Percentiles rank a stretch among this genome's conserved stretches.
phyloP scores from a whole-genome alignment of 1,284 basidiomycete genomes.

The Rhodotorula sp. region DNA sequence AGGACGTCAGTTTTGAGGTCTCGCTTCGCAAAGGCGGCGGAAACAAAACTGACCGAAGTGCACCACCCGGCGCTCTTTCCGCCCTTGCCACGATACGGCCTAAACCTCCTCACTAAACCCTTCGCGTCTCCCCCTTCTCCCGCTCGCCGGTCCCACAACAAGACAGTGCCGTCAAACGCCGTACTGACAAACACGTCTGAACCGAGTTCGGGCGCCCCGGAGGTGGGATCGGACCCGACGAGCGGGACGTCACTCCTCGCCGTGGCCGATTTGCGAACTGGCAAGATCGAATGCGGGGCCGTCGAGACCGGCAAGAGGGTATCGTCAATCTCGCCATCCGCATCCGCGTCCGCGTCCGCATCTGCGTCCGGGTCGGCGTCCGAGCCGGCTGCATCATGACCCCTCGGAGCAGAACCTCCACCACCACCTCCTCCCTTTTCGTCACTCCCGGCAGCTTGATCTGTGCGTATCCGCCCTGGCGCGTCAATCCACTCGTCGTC shows the following conservation, averaged over 20 bases:
- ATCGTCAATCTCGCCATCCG: conserved; percentile 21
- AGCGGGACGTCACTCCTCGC: conserved; percentile 11
- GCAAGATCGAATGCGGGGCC: conserved; percentile 18
- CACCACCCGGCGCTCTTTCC: conserved; percentile 67
- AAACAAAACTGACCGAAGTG: conserved; percentile 62
- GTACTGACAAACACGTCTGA: conserved; percentile 83
- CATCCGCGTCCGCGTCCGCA: conserved; percentile 35
- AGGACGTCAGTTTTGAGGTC: not conserved
- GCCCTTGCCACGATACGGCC: conserved; percentile 2
- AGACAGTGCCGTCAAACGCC: conserved; percentile 86
- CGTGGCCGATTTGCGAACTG: conserved; percentile 4
- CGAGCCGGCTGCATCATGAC: conserved; percentile 53
- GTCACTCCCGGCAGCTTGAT: conserved; percentile 15
- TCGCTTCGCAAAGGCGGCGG: too few species aligned
- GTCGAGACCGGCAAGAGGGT: conserved; percentile 4
- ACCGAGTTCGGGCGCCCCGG: conserved; percentile 59
- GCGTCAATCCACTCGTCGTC: conserved; percentile 42
- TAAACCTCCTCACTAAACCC: conserved; percentile 50
- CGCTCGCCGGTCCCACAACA: conserved; percentile 83
- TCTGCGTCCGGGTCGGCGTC: conserved; percentile 57
- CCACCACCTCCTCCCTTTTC: conserved; percentile 1
- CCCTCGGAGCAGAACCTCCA: conserved; percentile 41
- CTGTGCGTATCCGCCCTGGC: conserved; percentile 7
- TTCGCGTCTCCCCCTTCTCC: conserved; percentile 51
- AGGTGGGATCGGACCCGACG: not conserved